Evolutionary conservation across 2,329 filamentous ascomycete genomes (phyloP), one percentile per base, ranked within the genome.

Genomic region (Mollisiaceae sp.): DNA sequence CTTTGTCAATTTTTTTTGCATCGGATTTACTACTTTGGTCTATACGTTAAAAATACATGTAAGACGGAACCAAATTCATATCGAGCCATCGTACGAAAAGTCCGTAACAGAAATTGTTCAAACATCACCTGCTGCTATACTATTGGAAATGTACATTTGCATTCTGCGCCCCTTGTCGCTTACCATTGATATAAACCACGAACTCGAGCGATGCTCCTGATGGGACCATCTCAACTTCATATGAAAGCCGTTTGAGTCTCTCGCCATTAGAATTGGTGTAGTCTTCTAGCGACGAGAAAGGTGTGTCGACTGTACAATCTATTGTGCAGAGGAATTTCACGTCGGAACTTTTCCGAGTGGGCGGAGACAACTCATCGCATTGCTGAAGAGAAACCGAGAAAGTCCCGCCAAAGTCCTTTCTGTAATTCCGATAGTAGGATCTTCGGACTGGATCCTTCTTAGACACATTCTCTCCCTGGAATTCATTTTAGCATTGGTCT

Each of bases 151-250:
- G 20, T 20, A 52, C 22, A 52, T 24, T 52, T 32, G 11, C 47
- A 9, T 52, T 52, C 11, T 52, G 47, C 22, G 47, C 5, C 5
- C 20, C 47, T 32, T 52, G 47, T 32, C 47, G 8, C 11, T 52
- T 27, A 9, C 47, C 47, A 27, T 52, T 52, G 47, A 52, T 32
- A 52, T 52, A 52, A 27, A 52, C 47, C 8, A 52, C 47, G 24
- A 52, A 52, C 15, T 52, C 47, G 3, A 52, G 20, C 20, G 47
- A 52, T 32, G 47, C 47, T 52, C 47, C 47, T 18, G 47, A 52
- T 32, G 47, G 47, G 4, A 52, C 24, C 47, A 52, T 52, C 47
- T 52, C 47, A 32, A 52, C 22, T 4, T 27, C 20, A 52, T 52
- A 52, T 9, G 24, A 27, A 20, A 52, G 18, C 2, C 6, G 20